Evolutionary conservation across 202 grass and related monocot species (phyloP).

Genomic region (Brachypodium distachyon): DNA sequence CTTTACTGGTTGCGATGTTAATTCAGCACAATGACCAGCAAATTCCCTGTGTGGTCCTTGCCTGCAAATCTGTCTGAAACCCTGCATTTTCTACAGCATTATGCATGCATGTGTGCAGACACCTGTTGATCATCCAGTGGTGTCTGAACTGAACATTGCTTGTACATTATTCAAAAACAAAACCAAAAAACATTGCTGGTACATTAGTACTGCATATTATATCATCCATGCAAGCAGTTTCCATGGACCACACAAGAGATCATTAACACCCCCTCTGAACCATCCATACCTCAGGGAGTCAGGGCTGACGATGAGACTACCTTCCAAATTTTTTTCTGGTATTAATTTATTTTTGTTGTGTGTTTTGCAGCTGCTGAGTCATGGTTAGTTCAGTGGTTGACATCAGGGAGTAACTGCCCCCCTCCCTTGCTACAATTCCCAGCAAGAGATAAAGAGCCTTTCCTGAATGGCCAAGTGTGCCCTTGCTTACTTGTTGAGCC

Average conservation of each 20-base stretch:
- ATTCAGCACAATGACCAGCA: not conserved
- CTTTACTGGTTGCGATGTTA: not conserved
- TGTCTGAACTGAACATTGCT: not conserved
- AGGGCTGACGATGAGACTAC: not conserved
- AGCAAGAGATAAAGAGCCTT: constrained; percentile 38
- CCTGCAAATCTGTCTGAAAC: not conserved
- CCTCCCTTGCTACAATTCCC: constrained; percentile 13
- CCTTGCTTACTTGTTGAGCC: constrained; percentile 9
- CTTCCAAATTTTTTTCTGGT: not conserved
- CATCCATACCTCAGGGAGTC: not conserved
- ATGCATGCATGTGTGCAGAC: not conserved
- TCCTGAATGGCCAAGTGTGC: constrained; percentile 30
- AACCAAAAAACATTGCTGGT: too few relatives aligned
- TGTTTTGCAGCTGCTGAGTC: constrained; percentile 8
- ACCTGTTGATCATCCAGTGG: not conserved
- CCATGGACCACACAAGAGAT: not conserved
- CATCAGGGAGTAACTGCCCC: constrained; percentile 37
- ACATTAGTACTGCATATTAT: not conserved
- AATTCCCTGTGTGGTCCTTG: not conserved
- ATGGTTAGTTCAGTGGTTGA: constrained; percentile 18
- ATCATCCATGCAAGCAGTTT: not conserved
- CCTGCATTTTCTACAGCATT: not conserved
- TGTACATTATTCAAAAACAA: too few relatives aligned
- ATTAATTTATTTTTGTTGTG: not conserved
- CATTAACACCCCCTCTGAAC: not conserved